Evolutionary conservation across 169 alveolate species (phyloP), one percentile per base, ranked within the genome.

Genomic region (Plasmodium reichenowi): DNA sequence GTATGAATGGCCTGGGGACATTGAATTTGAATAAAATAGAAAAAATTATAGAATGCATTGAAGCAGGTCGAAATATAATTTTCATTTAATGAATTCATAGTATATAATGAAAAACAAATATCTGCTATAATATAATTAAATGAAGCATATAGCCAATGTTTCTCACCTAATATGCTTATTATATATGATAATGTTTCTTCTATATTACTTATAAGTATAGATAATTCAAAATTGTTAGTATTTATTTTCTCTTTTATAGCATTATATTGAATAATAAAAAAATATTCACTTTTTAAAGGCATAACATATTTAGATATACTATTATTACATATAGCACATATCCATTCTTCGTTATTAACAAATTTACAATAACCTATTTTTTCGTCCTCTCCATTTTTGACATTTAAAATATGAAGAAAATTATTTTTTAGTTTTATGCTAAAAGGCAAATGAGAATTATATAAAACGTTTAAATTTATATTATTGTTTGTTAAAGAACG

Each of bases 61-160:
- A 86, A 86, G 9, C 87, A 56, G 62, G 60, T 86, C 72, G 58
- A 72, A 2, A 86, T 66, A 58, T 66, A 48, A 26, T 17, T 54
- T 32, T 91, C 60, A 67, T 63, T 66, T 20, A 67, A 13, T 38
- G 58, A 2, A 26, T 29, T 17, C 38, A 13, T 47, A 17, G 63
- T 60, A 54, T 64, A 64, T 12, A 66, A 13, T 22, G 91, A 68
- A 72, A 72, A 64, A 71, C 80, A 59, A 15, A 88, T 62, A 59
- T 86, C 92, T 38, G 92, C 76, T 58, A 86, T 59, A 20, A 86
- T 48, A 52, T 59, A 86, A 86, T 86, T 86, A 56, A 60, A 86
- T 22, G 88, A 50, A 50, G 92, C 92, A 86, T 86, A 86, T 60
- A 86, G 22, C 92, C 92, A 86, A 48, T 86, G 92, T 24, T 67